Percentiles rank a stretch among this genome's conserved stretches.
phyloP scores from a whole-genome alignment of 2,329 filamentous ascomycete species.

The Bimuria novae-zelandiae region DNA sequence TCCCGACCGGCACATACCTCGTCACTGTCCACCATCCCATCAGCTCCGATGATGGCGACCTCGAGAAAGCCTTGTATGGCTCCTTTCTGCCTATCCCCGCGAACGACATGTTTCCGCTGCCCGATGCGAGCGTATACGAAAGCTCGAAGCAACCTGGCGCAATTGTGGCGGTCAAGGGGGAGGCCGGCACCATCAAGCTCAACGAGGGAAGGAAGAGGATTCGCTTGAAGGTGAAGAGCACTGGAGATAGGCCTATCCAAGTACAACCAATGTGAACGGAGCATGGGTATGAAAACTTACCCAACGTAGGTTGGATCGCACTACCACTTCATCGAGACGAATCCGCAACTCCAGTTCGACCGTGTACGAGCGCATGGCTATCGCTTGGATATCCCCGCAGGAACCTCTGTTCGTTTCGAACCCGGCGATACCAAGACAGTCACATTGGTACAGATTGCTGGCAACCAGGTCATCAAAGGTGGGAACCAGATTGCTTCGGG shows the following conservation, averaged over 20 bases:
- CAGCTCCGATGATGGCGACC: conserved; percentile 80
- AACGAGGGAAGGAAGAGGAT: conserved; percentile 77
- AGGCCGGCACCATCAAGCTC: conserved; percentile 66
- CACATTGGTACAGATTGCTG: conserved; percentile 84
- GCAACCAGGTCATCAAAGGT: conserved; percentile 77
- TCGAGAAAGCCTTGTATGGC: conserved; percentile 86
- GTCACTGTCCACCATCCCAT: conserved; percentile 94
- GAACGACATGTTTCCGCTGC: conserved; percentile 68
- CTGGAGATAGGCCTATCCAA: conserved; percentile 88
- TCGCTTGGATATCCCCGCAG: conserved; percentile 85
- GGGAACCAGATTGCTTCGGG: conserved; percentile 82
- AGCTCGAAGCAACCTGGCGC: conserved; percentile 75
- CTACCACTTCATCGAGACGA: conserved; percentile 96
- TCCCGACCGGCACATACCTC: conserved; percentile 86
- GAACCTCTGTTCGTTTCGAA: conserved; percentile 91
- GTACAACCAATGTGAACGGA: conserved; percentile 50
- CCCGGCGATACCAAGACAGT: conserved; percentile 92
- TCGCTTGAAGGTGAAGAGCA: conserved; percentile 77
- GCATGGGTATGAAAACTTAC: conserved; percentile 5
- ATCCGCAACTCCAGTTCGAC: conserved; percentile 87
- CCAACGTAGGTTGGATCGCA: conserved; percentile 73
- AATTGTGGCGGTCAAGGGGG: conserved; percentile 71
- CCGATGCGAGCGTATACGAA: conserved; percentile 68
- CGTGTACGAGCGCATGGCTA: conserved; percentile 80
- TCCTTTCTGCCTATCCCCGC: conserved; percentile 84